Evolutionary conservation across 75 land plant genomes (phyloP).

Genomic region (Picea glauca): DNA sequence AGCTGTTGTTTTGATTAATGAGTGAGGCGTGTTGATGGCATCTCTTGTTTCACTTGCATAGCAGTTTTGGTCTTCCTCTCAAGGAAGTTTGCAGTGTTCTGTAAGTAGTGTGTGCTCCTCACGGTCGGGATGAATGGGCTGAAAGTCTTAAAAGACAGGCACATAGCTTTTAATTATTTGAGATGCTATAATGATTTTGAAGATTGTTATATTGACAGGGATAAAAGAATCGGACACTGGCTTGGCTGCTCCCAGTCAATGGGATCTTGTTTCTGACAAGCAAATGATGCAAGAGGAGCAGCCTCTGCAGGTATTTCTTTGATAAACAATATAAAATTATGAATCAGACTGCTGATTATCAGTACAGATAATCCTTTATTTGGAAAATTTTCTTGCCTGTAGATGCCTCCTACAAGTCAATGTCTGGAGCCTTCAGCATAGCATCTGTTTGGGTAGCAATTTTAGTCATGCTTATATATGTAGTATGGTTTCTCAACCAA

Average conservation of each 20-base stretch:
- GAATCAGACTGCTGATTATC: not conserved
- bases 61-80: too few species aligned
- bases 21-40: too few species aligned
- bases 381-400: not conserved
- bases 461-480: slow-evolving; percentile 2
- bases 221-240: slow-evolving; percentile 99
- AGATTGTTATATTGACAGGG: slow-evolving; percentile 32
- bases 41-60: too few species aligned
- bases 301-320: slow-evolving; percentile 72
- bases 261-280: slow-evolving; percentile 99
- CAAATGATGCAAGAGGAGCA: slow-evolving; percentile 99
- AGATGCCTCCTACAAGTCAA: not conserved
- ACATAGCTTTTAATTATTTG: too few species aligned
- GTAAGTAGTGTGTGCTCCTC: too few species aligned
- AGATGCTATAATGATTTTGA: too few species aligned
- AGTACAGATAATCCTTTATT: not conserved
- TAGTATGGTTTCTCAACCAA: not conserved
- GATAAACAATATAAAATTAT: not conserved
- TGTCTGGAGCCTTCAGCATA: not conserved
- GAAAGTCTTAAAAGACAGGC: too few species aligned
- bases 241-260: slow-evolving; percentile 95
- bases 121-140: too few species aligned
- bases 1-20: too few species aligned
- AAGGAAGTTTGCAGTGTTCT: too few species aligned
- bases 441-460: slow-evolving; percentile 3